A percentile compares a stretch with the other conserved stretches of the same genome.
phyloP scores from a whole-genome alignment of 177 flowering plant genomes.

The Vitis hybrid region DNA sequence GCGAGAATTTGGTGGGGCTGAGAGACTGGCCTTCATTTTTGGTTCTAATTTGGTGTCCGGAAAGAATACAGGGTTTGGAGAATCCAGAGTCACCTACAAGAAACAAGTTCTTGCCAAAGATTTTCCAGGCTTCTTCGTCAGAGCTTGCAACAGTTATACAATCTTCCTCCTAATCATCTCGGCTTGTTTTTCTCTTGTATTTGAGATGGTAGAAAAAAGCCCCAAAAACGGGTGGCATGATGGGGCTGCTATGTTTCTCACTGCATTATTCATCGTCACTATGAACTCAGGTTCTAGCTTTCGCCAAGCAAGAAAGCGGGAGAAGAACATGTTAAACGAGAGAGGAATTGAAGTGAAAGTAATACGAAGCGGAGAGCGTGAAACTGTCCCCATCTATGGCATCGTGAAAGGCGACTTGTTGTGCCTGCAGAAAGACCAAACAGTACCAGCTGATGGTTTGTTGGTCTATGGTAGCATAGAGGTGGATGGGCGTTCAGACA shows the following conservation, averaged over 20 bases:
- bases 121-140: not conserved
- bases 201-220: constrained; percentile 14
- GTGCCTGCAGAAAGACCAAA: constrained; percentile 9
- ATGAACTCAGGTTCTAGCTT: constrained; percentile 4
- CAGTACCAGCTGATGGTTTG: constrained; percentile 27
- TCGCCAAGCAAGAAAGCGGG: constrained; percentile 2
- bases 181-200: constrained; percentile 12
- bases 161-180: constrained; percentile 18
- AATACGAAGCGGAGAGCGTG: not conserved
- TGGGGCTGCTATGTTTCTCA: constrained; percentile 13
- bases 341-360: constrained; percentile 4
- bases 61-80: not conserved
- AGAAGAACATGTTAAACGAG: not conserved
- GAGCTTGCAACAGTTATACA: constrained; percentile 5
- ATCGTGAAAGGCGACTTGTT: constrained; percentile 20
- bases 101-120: not conserved
- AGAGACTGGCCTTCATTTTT: not conserved
- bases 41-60: constrained; percentile 2
- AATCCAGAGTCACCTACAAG: not conserved
- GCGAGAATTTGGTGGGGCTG: constrained; percentile 6
- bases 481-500: constrained; percentile 14
- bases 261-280: constrained; percentile 1
- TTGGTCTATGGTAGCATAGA: constrained; percentile 7
- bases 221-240: constrained; percentile 18
- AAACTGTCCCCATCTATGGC: not conserved